These are phyloP conservation scores for Globomyces sp. DNA, from an alignment of 371 early-diverging fungal species.

Conservation along the genomic window DNA sequence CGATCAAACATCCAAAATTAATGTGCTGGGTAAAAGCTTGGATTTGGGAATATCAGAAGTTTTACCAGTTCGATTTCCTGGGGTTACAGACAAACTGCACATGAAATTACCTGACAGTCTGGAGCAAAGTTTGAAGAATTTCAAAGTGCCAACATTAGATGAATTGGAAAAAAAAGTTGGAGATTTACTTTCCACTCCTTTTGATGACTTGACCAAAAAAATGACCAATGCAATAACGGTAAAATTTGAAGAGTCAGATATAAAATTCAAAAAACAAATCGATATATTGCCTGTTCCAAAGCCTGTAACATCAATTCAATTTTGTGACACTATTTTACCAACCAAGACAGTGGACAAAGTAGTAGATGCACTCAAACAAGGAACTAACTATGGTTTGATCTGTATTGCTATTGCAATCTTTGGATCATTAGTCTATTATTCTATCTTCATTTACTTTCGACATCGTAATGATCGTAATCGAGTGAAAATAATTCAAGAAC, in stretches of 20 bases:
- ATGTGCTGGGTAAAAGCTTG: neutral
- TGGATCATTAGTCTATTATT: neutral
- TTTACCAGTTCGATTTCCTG: conserved; percentile 11
- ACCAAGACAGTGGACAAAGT: neutral
- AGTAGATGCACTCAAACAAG: neutral
- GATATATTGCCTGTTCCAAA: neutral
- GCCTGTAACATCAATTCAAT: neutral
- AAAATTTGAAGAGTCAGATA: neutral
- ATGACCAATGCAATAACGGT: neutral
- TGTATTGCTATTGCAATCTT: neutral
- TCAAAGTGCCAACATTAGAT: neutral
- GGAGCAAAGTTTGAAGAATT: neutral
- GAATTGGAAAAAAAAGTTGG: neutral
- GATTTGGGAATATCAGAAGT: neutral
- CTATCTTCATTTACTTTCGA: neutral
- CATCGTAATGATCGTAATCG: neutral
- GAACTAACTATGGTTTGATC: neutral
- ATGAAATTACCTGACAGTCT: neutral
- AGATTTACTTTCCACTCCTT: neutral
- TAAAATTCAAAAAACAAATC: neutral
- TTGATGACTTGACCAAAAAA: neutral
- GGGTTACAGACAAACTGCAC: conserved; percentile 4
- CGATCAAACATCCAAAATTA: conserved; percentile 2
- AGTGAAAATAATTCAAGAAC: neutral
- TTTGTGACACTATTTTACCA: neutral